Evolutionary conservation across 352 stramenopile species (phyloP), one percentile per base, ranked within the genome.

Genomic region (Phytophthora hibernalis): DNA sequence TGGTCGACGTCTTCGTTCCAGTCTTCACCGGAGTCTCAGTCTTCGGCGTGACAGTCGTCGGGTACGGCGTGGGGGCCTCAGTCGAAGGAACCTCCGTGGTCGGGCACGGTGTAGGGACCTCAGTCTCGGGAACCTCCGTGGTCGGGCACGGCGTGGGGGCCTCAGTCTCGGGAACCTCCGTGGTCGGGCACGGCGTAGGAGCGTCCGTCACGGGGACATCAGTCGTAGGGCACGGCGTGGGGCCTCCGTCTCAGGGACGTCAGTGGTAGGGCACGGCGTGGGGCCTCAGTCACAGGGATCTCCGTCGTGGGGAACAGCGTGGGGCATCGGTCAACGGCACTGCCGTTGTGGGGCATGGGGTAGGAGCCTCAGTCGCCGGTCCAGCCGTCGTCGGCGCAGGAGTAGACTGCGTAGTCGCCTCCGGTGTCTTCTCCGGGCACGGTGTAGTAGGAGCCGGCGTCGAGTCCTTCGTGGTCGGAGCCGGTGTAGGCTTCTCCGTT

Each of bases 321-420:
- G 12, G 21, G 12, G 4, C 18, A 37, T 44, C 62, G 16, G 61
- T 61, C 31, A 61, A 16, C 24, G 33, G 13, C 37, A 37, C 38
- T 16, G 33, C 28, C 10, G 31, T 54, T 22, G 55, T 58, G 28
- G 50, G 65, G 18, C 12, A 33, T 26, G 59, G 58, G 1, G 72
- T 83, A 13, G 67, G 50, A 4, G 49, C 43, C 8, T 40, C 40
- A 11, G 66, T 68, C n/a, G 54, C 60, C 0, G 64, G 42, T 13
- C 52, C 61, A 5, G 73, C 33, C 0, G 66, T 68, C 4, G 68
- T 62, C n/a, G 72, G 66, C 0, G 72, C 63, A 1, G 68, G 56
- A 0, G 70, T 80, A 8, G 65, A 51, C 61, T 72, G 61, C 30
- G 43, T 56, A 38, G 62, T 70, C 35, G 62, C 47, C 21, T 54